Base-by-base conservation (phyloP, 2,329 filamentous ascomycete genomes). In the Colletotrichum cordylinicola region DNA sequence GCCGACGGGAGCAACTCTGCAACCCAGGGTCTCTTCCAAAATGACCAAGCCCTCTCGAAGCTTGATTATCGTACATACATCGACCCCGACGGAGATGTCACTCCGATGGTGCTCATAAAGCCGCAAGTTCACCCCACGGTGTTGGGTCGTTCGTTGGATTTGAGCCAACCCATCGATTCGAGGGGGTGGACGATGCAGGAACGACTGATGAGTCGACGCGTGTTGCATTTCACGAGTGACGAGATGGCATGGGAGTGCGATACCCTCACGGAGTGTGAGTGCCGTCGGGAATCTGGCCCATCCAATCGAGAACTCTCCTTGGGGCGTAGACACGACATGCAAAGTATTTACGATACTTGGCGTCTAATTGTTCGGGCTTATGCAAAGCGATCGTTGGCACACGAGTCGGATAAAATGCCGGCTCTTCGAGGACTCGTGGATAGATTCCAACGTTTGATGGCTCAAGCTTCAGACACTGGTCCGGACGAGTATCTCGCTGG, bases 391-490 rank as follows among this genome's bases (percentile, higher is more conserved):
- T 48, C 43, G 43, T 48, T 8, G 1, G n/a, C 43, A 2, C n/a
- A 48, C 10, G 6, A 48, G n/a, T 48, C 43, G n/a, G 10, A 48
- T 2, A 48, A 48, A 48, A 48, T 48, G 6, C n/a, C 43, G 1
- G n/a, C 43, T 13, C 43, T 48, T 48, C 43, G 43, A 21, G 43
- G n/a, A 4, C 43, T 48, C 6, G 43, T 48, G n/a, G n/a, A 48
- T 21, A 48, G n/a, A 21, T 13, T 48, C 43, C 43, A 48, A 0
- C n/a, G 43, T 4, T 48, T 21, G 4, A 48, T 21, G 10, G 6
- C 43, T 2, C 6, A 21, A 4, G n/a, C 6, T 21, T 21, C n/a
- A 7, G 43, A 48, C 0, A 1, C 1, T 4, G 6, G 0, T 48
- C n/a, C 43, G n/a, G 43, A 21, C 6, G 43, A 48, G 43, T 48